These are phyloP conservation scores for Trypanosoma brucei DNA, from an alignment of 208 protist genomes.

Conservation along the genomic window DNA sequence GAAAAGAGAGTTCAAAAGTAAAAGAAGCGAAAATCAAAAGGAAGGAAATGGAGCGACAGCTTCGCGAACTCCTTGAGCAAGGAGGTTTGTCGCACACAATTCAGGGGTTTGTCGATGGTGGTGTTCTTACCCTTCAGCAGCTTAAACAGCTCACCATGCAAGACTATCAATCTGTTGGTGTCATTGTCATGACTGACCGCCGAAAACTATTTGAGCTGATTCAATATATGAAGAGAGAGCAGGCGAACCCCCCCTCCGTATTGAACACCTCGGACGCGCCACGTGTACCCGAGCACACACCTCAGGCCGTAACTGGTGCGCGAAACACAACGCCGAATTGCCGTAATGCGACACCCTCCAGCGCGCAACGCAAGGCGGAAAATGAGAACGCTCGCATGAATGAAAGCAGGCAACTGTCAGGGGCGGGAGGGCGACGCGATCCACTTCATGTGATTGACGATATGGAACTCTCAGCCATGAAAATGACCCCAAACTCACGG, in stretches of 20 bases:
- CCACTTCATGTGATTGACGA: constrained; percentile 29
- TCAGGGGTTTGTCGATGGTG: constrained; percentile 74
- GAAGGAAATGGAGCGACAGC: constrained; percentile 65
- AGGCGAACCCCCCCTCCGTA: constrained; percentile 17
- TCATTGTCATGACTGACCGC: constrained; percentile 88
- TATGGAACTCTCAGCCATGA: constrained; percentile 21
- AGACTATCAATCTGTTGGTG: constrained; percentile 87
- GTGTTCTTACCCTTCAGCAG: constrained; percentile 64
- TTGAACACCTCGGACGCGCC: constrained; percentile 7
- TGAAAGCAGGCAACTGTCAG: constrained; percentile 22
- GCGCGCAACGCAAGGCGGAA: constrained; percentile 17
- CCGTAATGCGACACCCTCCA: constrained; percentile 21
- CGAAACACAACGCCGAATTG: constrained; percentile 31
- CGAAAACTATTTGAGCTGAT: constrained; percentile 92
- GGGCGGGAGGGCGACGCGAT: constrained; percentile 41
- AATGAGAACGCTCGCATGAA: constrained; percentile 22
- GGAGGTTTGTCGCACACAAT: constrained; percentile 76
- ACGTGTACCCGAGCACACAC: constrained; percentile 13
- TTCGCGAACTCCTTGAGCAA: constrained; percentile 72
- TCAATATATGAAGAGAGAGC: constrained; percentile 83
- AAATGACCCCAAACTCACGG: constrained; percentile 44
- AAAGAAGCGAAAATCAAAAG: not conserved
- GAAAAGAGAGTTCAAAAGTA: not conserved
- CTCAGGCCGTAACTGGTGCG: constrained; percentile 8
- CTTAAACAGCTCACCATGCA: constrained; percentile 88